These are phyloP conservation scores for Herpetospermum pedunculosum DNA, from an alignment of 306 rosid species.

Conservation along the genomic window DNA sequence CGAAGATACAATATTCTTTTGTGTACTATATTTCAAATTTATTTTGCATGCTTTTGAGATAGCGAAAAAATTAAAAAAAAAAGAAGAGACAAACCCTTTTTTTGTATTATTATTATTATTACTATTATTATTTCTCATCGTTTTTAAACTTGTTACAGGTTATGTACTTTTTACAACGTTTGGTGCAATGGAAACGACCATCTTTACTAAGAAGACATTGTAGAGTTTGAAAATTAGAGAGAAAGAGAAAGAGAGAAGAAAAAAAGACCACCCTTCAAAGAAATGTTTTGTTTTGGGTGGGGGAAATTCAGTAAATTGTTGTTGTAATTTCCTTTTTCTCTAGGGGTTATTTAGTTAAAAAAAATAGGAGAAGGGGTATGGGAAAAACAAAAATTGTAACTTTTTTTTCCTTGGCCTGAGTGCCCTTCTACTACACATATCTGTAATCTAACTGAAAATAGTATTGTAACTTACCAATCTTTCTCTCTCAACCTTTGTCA, in stretches of 20 bases:
- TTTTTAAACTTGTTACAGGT: background rate
- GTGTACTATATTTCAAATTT: background rate
- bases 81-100: too few relatives aligned
- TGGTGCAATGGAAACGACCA: conserved; percentile 16
- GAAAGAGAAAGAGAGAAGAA: too few relatives aligned
- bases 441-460: background rate
- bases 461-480: background rate
- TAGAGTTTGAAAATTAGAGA: background rate
- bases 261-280: background rate
- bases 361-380: background rate
- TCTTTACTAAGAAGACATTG: conserved; percentile 1
- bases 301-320: background rate
- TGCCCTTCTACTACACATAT: conserved; percentile 1
- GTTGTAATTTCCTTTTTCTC: background rate
- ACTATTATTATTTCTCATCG: background rate
- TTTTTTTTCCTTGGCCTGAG: background rate
- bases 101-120: background rate
- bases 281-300: conserved; percentile 2
- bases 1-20: too few relatives aligned
- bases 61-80: too few relatives aligned
- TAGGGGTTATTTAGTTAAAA: background rate
- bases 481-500: background rate
- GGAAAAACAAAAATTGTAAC: conserved; percentile 1
- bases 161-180: conserved; percentile 12
- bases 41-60: background rate